Evolutionary conservation across 2,329 filamentous ascomycete genomes (phyloP), one percentile per base, ranked within the genome.

Genomic region (Diaporthe longicolla): DNA sequence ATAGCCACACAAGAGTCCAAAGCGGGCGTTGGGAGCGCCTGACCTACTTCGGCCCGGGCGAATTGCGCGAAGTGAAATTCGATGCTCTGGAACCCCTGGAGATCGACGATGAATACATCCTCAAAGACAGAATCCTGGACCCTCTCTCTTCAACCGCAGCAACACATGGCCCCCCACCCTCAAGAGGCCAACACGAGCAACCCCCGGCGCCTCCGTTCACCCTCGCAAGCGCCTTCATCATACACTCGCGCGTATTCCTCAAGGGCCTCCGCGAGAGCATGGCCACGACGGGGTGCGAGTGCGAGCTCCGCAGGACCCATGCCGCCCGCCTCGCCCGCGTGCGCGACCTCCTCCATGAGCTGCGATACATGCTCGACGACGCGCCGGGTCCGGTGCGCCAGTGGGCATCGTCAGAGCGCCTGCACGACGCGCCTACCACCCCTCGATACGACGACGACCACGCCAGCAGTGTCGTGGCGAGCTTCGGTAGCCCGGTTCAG

Each of bases 211-310:
- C 83, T 66, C 80, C 78, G 0, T 82, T 83, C 55, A 75, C 83
- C 4, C 76, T 82, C 15, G 83, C 83, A 66, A 84, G 82, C 72
- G 82, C 79, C 0, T 83, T 83, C 54, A 70, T n/a, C 26, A n/a
- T 70, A 9, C 66, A 70, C 21, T 84, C 82, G 80, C 72, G 83
- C 17, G 77, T 81, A 11, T 82, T 83, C 21, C 83, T 70, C 2
- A 75, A 7, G 65, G 21, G 68, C 69, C 50, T 58, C 24, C 66
- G 61, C 43, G 61, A 66, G 45, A 35, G 26, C 29, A 35, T 66
- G 29, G 61, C 61, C 61, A 24, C 61, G 1, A 45, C 50, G 43
- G 61, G 61, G 10, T 66, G 61, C 29, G 61, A 66, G 1, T 66
- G 61, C 29, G 61, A 66, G 61, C 61, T 66, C 29, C 61, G 61